Base-by-base conservation (phyloP, 116 monocot species). In the Zostera marina region DNA sequence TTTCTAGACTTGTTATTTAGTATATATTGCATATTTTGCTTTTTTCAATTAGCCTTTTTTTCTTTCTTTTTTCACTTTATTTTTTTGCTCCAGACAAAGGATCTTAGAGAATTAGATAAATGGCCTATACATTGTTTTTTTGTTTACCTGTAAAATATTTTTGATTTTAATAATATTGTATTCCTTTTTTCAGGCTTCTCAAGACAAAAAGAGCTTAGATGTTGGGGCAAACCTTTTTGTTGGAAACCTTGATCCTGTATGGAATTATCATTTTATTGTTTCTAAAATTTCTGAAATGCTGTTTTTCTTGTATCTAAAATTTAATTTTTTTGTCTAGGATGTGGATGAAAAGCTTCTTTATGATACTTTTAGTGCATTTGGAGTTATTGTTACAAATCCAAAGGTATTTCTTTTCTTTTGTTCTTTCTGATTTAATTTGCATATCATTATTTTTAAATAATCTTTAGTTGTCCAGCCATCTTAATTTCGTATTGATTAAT, bases 331-430 rank as follows among this genome's bases (percentile, higher is more conserved):
- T 2, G 53, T 65, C 16, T 70, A 92, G 92, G 92, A 92, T 75
- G 87, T 92, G 16, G 92, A 93, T 65, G 93, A 93, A 62, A 93
- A 93, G 48, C 87, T 93, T 72, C 84, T 93, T 53, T 87, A 93
- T 63, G 93, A 93, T 67, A 93, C 93, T 51, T 93, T 93, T 73
- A 93, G 79, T 79, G 93, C 93, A 66, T 93, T 93, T 75, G 92
- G 93, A 22, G 88, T 79, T 39, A 88, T 93, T 53, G 93, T 93
- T 19, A 84, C 84, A 2, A 93, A 93, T 77, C 93, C 93, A 3
- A 93, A 92, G 92, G 92, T 92, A 60, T 44, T 41, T 22, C 43
- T 22, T 49, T 15, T 13, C 8, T 16, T 51, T 17, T 17, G 8
- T 20, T 17, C 49, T 48, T 19, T 16, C 32, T 32, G 32, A 32